Base-by-base conservation (phyloP, 2,329 filamentous ascomycete genomes). In the Paraconiothyrium brasiliense region DNA sequence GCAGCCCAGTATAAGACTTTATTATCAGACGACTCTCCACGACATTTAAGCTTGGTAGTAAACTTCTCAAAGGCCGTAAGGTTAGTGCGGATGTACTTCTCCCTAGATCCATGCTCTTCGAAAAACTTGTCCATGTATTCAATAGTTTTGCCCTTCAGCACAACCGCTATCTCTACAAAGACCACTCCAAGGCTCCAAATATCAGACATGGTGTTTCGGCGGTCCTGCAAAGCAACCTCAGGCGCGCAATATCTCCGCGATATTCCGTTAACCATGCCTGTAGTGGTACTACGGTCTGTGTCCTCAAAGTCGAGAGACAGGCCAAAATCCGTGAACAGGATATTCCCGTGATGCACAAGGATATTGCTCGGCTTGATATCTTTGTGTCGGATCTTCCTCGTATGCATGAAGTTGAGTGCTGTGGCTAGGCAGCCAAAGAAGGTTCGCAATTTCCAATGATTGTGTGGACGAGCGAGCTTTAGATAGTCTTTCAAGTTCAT, bases 361-460 rank as follows among this genome's bases (percentile, higher is more conserved):
- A 77, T 76, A 41, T 76, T 77, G 9, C 47, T 43, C 13, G 74
- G 73, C 54, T 75, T 76, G 50, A 76, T 72, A 55, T 75, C 72
- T 57, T 71, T 75, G 52, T 77, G 71, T 27, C 71, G 63, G 24
- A 74, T 63, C 4, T 65, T 64, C 14, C 67, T 46, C 10, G 57
- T 52, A 54, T 77, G 72, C 14, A 76, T 51, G 58, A 69, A 76
- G 34, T 66, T 58, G 5, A 76, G 62, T 34, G 68, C 68, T 22
- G 52, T 54, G 46, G 59, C 66, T 11, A 77, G 62, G 50, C 73
- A 75, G 35, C 69, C 72, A 63, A 75, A 76, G 58, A 70, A 75
- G 13, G 62, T 66, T 37, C 65, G 59, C 16, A 70, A 48, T 8
- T 62, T 47, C 27, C 11, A 7, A 27, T 58, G 20, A 14, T 60